phyloP scores from a whole-genome alignment of 139 green algal genomes.

The Penium margaritaceum region DNA sequence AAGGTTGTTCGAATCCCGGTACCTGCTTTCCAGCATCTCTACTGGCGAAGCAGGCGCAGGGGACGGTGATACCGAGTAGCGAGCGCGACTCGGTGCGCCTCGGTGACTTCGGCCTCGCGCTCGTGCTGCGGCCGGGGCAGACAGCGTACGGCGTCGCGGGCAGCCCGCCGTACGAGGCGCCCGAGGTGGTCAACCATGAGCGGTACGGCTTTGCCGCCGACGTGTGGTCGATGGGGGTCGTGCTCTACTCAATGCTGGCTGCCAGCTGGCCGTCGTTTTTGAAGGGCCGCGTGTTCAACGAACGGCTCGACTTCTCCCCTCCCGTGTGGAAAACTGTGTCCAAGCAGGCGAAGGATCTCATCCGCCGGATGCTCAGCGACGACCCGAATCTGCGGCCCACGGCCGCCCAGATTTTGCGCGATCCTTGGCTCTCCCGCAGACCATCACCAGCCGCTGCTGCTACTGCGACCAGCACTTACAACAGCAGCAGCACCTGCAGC shows the following conservation, averaged over 20 bases:
- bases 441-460: too few species aligned
- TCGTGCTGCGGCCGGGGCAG: neutral
- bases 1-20: too few species aligned
- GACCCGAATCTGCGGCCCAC: neutral
- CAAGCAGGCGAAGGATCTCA: neutral
- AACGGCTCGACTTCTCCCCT: too few species aligned
- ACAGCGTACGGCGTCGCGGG: conserved; percentile 5
- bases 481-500: too few species aligned
- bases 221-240: conserved; percentile 14
- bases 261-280: conserved; percentile 2
- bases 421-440: conserved; percentile 5
- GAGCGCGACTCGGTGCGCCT: conserved; percentile 8
- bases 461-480: too few species aligned
- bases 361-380: conserved; percentile 1
- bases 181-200: neutral
- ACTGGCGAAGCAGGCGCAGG: too few species aligned
- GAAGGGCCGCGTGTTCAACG: too few species aligned
- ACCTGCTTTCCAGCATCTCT: too few species aligned
- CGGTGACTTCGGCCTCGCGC: conserved; percentile 8
- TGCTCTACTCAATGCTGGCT: conserved; percentile 22
- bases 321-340: too few species aligned
- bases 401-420: conserved; percentile 2
- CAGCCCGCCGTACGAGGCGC: neutral
- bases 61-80: too few species aligned
- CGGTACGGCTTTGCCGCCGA: neutral